Base-by-base conservation (phyloP, 208 protist species). In the Trypanosoma lewisi region DNA sequence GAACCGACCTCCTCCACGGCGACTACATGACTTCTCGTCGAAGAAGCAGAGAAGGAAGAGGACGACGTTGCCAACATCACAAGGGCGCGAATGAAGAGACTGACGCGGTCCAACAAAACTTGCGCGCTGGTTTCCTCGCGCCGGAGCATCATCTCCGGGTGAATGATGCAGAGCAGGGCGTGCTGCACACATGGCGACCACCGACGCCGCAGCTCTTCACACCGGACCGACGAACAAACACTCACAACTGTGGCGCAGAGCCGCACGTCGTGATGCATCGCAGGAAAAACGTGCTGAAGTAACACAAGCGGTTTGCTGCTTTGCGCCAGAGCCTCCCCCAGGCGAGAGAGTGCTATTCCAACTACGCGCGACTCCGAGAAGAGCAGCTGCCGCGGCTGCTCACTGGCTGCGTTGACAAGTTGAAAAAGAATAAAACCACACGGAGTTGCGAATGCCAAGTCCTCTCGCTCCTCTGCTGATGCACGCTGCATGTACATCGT, bases 311-410 rank as follows among this genome's bases (percentile, higher is more conserved):
- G 67, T 37, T 72, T 61, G 14, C 17, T 39, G 23, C 52, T 70
- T 41, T 60, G 41, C 14, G 41, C 48, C 25, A 78, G 25, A 11
- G 73, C 77, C 49, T 78, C 77, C 19, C 63, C 62, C 17, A 83
- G 37, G 44, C 62, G 54, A 28, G 63, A 23, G 9, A 79, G 50
- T 37, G 53, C 44, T 27, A n/a, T 58, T 12, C 36, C 11, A 7
- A 19, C 3, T 12, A 70, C 34, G 9, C 1, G 52, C n/a, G 63
- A 34, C 16, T n/a, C 31, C 11, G 19, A 37, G 11, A 77, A 34
- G 23, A 67, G 42, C 31, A 54, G 47, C 23, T 49, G n/a, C 28
- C 23, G n/a, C n/a, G n/a, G 9, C 59, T 50, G 11, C 16, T 50
- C 58, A 25, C 14, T 19, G 0, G 42, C 30, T 12, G 9, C 5